phyloP scores from a whole-genome alignment of 108 stramenopile species.

The Chaetoceros tenuissimus region DNA sequence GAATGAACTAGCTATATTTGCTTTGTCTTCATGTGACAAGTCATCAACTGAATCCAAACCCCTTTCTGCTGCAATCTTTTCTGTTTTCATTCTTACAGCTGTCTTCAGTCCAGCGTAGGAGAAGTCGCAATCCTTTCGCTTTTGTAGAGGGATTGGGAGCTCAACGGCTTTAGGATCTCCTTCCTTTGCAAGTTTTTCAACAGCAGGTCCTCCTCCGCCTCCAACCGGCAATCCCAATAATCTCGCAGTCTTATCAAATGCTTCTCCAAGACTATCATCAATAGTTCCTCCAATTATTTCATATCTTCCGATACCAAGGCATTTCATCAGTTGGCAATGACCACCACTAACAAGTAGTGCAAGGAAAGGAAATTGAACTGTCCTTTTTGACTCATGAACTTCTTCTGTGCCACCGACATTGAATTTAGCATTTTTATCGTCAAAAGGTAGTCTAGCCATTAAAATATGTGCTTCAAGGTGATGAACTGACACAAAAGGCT shows the following conservation, averaged over 20 bases:
- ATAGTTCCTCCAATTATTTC: conserved; percentile 86
- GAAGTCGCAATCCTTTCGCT: conserved; percentile 85
- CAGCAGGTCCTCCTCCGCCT: conserved; percentile 91
- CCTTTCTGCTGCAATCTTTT: conserved; percentile 43
- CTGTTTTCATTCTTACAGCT: conserved; percentile 62
- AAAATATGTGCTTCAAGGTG: conserved; percentile 96
- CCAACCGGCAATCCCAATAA: conserved; percentile 80
- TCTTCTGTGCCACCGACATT: conserved; percentile 5
- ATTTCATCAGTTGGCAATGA: conserved; percentile 90
- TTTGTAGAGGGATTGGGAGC: conserved; percentile 80
- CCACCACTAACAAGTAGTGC: conserved; percentile 95
- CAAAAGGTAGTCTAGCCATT: conserved; percentile 74
- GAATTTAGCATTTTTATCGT: conserved; percentile 9
- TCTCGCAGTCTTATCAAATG: conserved; percentile 90
- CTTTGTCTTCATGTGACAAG: conserved; percentile 51
- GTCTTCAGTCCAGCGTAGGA: conserved; percentile 94
- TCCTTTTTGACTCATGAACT: conserved; percentile 15
- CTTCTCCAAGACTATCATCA: conserved; percentile 94
- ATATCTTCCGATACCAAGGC: conserved; percentile 77
- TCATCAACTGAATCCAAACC: conserved; percentile 37
- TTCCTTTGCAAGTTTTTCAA: conserved; percentile 75
- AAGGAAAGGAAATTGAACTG: conserved; percentile 88
- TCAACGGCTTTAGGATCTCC: conserved; percentile 71
- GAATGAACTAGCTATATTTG: conserved; percentile 88
- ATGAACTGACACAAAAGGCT: conserved; percentile 94